These are phyloP conservation scores for Penstemon eatonii DNA, from an alignment of 257 asterid species.

Conservation along the genomic window DNA sequence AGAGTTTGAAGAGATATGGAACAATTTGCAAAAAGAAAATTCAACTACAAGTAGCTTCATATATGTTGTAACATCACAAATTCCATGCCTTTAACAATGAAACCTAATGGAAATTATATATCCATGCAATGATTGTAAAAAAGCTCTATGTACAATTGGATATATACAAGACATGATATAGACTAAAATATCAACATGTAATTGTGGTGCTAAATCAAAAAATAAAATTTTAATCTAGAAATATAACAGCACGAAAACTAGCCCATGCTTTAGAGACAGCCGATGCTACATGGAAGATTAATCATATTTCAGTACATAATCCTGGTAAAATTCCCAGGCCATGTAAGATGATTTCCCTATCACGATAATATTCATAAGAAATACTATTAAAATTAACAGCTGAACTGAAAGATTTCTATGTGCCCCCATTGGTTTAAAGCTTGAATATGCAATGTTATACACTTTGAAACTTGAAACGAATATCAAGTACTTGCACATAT, in stretches of 20 bases:
- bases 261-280: conserved; percentile 17
- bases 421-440: too few relatives aligned
- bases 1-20: not conserved
- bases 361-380: too few relatives aligned
- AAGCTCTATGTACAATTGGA: conserved; percentile 1
- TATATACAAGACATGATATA: not conserved
- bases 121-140: not conserved
- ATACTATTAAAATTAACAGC: too few relatives aligned
- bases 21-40: not conserved
- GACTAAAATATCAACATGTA: not conserved
- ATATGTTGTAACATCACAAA: not conserved
- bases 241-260: conserved; percentile 18
- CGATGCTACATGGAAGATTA: conserved; percentile 22
- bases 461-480: conserved; percentile 12
- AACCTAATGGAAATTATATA: not conserved
- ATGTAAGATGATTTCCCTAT: not conserved
- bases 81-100: not conserved
- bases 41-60: not conserved
- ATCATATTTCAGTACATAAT: conserved; percentile 21
- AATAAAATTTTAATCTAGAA: not conserved
- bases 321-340: conserved; percentile 7
- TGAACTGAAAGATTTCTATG: too few relatives aligned
- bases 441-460: not conserved
- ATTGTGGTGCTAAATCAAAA: not conserved
- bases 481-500: not conserved